Percentiles rank a stretch among this genome's conserved stretches.
Evolutionary conservation across 2,329 filamentous ascomycete species (phyloP).

Genomic region (Microdochium paspali): DNA sequence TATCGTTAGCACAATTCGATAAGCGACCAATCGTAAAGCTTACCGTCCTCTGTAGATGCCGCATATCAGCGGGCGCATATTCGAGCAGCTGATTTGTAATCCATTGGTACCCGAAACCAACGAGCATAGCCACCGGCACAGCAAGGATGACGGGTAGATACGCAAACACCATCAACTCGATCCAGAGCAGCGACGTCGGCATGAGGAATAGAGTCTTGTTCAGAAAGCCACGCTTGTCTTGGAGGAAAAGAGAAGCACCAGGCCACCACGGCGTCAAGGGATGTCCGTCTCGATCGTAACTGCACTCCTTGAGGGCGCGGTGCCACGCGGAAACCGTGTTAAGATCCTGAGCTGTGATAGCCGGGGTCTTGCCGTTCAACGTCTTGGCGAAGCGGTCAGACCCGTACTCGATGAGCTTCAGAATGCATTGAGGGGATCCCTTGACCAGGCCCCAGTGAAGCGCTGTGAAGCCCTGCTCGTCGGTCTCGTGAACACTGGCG

Average conservation of each 20-base stretch:
- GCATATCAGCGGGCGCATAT: slow-evolving; percentile 81
- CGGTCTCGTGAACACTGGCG: slow-evolving; percentile 80
- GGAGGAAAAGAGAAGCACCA: slow-evolving; percentile 59
- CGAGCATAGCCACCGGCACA: slow-evolving; percentile 59
- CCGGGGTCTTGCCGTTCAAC: slow-evolving; percentile 80
- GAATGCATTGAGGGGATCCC: slow-evolving; percentile 78
- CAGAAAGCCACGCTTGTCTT: slow-evolving; percentile 70
- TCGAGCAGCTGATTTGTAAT: slow-evolving; percentile 67
- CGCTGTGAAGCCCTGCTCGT: slow-evolving; percentile 89
- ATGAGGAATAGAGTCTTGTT: slow-evolving; percentile 83
- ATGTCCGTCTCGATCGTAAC: slow-evolving; percentile 72
- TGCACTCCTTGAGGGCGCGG: slow-evolving; percentile 71
- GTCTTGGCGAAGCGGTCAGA: slow-evolving; percentile 89
- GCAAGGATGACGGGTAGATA: slow-evolving; percentile 66
- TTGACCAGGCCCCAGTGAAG: slow-evolving; percentile 96
- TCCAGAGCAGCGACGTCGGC: slow-evolving; percentile 70
- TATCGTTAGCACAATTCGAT: neutral
- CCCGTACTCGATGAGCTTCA: slow-evolving; percentile 93
- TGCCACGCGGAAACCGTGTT: slow-evolving; percentile 78
- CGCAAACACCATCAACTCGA: slow-evolving; percentile 62
- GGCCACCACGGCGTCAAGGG: slow-evolving; percentile 62
- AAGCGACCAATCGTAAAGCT: slow-evolving; percentile 15
- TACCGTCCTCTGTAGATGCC: slow-evolving; percentile 81
- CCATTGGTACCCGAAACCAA: slow-evolving; percentile 66
- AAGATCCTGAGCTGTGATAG: slow-evolving; percentile 79